Conservation (phyloP, 2,329 filamentous ascomycete species). For the Aspergillus nomiae region DNA sequence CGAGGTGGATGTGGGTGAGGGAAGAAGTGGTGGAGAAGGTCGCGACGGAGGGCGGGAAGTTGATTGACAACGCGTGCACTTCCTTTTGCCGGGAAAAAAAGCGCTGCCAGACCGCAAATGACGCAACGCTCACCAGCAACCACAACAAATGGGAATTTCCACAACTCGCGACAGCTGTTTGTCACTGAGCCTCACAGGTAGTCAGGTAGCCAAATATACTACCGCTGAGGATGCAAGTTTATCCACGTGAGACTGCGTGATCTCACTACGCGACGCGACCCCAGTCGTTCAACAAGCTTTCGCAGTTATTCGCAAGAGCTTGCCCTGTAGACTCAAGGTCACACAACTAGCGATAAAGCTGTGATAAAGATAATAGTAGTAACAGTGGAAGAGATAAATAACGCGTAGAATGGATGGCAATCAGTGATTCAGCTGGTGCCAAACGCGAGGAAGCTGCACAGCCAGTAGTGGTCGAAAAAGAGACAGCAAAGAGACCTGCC, state of each 20-base stretch:
- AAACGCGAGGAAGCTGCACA: background rate
- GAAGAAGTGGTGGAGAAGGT: conserved; percentile 32
- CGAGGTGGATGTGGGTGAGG: conserved; percentile 27
- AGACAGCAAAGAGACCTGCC: background rate
- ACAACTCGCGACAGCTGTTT: background rate
- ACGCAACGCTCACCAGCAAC: conserved; percentile 24
- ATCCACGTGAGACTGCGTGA: background rate
- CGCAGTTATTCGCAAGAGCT: background rate
- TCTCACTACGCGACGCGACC: background rate
- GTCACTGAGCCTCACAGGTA: background rate
- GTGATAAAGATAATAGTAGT: background rate
- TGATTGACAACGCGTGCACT: conserved; percentile 30
- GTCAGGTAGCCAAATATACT: background rate
- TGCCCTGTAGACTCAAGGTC: background rate
- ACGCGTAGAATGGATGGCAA: background rate
- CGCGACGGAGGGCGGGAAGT: conserved; percentile 32
- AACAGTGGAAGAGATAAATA: background rate
- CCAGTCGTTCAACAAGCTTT: background rate
- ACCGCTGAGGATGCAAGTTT: background rate
- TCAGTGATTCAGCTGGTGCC: background rate
- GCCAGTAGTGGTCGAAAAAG: background rate
- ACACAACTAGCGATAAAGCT: background rate
- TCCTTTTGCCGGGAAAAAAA: conserved; percentile 16
- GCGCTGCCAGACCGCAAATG: conserved; percentile 22
- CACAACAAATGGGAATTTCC: conserved; percentile 9